These are phyloP conservation scores for Talaromyces verruculosus DNA, from an alignment of 2,329 filamentous ascomycete species.

Conservation along the genomic window DNA sequence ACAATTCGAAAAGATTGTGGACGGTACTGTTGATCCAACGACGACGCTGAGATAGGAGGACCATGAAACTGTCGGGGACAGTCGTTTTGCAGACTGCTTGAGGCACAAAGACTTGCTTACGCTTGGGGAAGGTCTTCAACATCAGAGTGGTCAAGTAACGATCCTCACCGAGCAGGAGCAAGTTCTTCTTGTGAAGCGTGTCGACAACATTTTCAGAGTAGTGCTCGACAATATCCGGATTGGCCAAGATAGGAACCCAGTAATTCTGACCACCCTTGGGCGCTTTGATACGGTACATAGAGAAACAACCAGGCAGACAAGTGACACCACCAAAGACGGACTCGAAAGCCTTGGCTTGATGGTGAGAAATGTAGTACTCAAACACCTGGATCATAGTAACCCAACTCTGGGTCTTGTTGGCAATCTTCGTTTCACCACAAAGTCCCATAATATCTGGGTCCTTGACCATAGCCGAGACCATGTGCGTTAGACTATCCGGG, in stretches of 20 bases:
- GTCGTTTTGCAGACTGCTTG: slow-evolving; percentile 99
- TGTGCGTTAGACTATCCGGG: slow-evolving; percentile 96
- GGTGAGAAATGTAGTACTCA: slow-evolving; percentile 95
- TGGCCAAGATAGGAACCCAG: slow-evolving; percentile 97
- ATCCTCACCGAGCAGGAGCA: slow-evolving; percentile 88
- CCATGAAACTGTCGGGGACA: slow-evolving; percentile 87
- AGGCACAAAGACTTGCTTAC: slow-evolving; percentile 97
- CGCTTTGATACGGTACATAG: slow-evolving; percentile 99
- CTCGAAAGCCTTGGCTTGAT: slow-evolving; percentile 94
- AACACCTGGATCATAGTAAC: slow-evolving; percentile 98
- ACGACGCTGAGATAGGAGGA: slow-evolving; percentile 88
- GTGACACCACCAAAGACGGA: slow-evolving; percentile 99
- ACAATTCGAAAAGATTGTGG: slow-evolving; percentile 96
- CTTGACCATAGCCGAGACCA: slow-evolving; percentile 98
- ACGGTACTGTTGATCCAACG: slow-evolving; percentile 99
- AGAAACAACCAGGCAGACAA: slow-evolving; percentile 97
- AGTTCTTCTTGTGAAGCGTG: slow-evolving; percentile 95
- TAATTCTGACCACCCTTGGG: slow-evolving; percentile 98
- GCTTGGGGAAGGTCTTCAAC: slow-evolving; percentile 97
- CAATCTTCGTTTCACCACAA: slow-evolving; percentile 98
- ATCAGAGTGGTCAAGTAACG: slow-evolving; percentile 95
- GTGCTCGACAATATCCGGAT: slow-evolving; percentile 97
- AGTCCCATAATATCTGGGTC: slow-evolving; percentile 99
- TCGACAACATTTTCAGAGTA: slow-evolving; percentile 99
- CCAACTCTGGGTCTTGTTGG: slow-evolving; percentile 94